Evolutionary conservation across 768 basidiomycete genomes (phyloP), one percentile per base, ranked within the genome.

Genomic region (Pleurotus giganteus): DNA sequence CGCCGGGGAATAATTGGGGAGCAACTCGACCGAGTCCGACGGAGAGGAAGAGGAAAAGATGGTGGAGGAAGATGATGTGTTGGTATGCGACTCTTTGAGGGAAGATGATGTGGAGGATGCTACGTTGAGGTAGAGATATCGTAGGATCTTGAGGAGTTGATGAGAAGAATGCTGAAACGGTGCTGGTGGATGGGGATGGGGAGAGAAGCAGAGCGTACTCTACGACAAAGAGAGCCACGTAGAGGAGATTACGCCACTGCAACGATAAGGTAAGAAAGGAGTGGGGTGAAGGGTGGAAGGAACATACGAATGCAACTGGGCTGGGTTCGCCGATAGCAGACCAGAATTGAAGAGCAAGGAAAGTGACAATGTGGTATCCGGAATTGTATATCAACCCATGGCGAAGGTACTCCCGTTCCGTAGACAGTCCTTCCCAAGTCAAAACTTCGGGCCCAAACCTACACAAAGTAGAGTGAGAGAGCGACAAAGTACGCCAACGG

Each of bases 201-300:
- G 81, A 74, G 49, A 93, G 74, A 42, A 90, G 74, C 54, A 90
- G 79, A 21, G 76, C 73, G 50, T 91, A 70, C 65, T 93, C 91
- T 11, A 78, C 75, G 4, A 79, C 77, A 44, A 86, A 77, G 50
- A 85, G 69, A 26, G 77, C 70, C n/a, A 79, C 69, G 61, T 86
- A 89, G n/a, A 90, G 71, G 50, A 86, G 69, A 66, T 88, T 91
- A 13, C 91, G 83, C 91, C 91, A 94, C 90, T 91, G 61, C 46
- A 56, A 19, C 29, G 8, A 47, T 6, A 44, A 29, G 49, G 61
- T 39, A 49, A n/a, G 39, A 45, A 51, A 24, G 47, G 47, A 53
- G 17, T 37, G 43, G 54, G 2, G 15, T 50, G 34, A 29, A 72
- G 77, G 61, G 54, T n/a, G n/a, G 55, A 3, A 24, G 53, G 45